phyloP scores from a whole-genome alignment of 441 rosid species.

The Pelargonium myrrhifolium region DNA sequence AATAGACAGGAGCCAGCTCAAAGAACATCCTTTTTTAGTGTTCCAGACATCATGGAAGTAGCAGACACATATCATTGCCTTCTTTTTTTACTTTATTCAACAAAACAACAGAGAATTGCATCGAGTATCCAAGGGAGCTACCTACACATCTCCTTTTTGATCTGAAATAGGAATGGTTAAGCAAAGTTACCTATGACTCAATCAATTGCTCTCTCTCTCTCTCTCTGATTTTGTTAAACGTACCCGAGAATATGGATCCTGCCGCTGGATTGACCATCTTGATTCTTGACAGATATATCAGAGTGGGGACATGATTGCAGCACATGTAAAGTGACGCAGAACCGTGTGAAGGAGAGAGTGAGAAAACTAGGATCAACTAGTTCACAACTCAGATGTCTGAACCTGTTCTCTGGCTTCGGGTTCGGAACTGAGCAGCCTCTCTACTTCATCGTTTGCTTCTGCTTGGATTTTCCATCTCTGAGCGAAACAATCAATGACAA shows the following conservation, averaged over 20 bases:
- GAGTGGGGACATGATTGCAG: too few species aligned
- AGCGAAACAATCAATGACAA: constrained; percentile 3
- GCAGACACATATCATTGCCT: neutral
- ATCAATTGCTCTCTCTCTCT: too few species aligned
- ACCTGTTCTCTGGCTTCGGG: constrained; percentile 30
- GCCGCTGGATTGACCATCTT: neutral
- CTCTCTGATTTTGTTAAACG: too few species aligned
- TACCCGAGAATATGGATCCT: neutral
- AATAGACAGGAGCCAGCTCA: neutral
- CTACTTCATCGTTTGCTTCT: constrained; percentile 94
- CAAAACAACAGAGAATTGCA: neutral
- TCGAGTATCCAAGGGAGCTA: too few species aligned
- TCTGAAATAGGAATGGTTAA: neutral
- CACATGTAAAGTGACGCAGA: neutral
- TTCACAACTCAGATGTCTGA: constrained; percentile 15
- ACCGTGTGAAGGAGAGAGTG: neutral
- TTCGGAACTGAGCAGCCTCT: constrained; percentile 74
- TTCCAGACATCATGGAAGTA: neutral
- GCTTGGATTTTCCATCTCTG: constrained; percentile 91
- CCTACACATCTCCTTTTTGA: neutral
- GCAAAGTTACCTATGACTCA: neutral
- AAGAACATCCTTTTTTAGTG: neutral
- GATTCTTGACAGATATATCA: neutral
- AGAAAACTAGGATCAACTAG: neutral
- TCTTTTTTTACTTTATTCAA: neutral